Evolutionary conservation across 345 rosid genomes (phyloP), one percentile per base, ranked within the genome.

Genomic region (Barbarea vulgaris): DNA sequence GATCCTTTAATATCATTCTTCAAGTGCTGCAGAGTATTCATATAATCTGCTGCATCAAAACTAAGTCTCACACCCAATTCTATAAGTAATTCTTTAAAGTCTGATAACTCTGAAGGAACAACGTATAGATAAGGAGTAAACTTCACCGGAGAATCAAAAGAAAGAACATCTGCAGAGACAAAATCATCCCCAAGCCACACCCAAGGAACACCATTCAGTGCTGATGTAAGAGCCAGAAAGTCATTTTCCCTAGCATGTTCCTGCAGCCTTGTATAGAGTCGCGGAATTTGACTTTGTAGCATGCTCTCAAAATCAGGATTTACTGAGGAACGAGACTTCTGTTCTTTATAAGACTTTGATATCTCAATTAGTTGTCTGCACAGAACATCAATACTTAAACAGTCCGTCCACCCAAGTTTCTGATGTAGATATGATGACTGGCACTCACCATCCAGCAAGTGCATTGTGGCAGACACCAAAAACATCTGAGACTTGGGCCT

Each of bases 141-240:
- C 81, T 93, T 91, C 77, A 89, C 98, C 15, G 98, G 97, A 33
- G 98, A 93, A 85, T 91, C 97, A 86, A 93, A 93, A 70, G 98
- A 96, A 76, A 93, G 98, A 70, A 86, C 88, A 79, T 82, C 80
- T 61, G 94, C 77, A 55, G 88, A 78, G 72, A 93, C 86, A 81
- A 93, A 93, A 82, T 89, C 91, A 80, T 91, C 98, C 50, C 98
- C 93, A 73, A 87, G 87, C 98, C 98, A 93, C 77, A 93, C 88
- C 93, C 91, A 93, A 56, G 96, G 81, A 77, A 91, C 82, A 72
- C 89, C 93, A 64, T 81, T 80, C 66, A 93, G 66, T 83, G 84
- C 84, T 69, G 91, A 83, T 80, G 83, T 86, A 59, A 93, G 73
- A 72, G 74, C 79, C 69, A 57, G 22, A 59, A 91, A 88, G 64